These are phyloP conservation scores for Penicillium sclerotiorum DNA, from an alignment of 2,329 filamentous ascomycete genomes.

Conservation along the genomic window DNA sequence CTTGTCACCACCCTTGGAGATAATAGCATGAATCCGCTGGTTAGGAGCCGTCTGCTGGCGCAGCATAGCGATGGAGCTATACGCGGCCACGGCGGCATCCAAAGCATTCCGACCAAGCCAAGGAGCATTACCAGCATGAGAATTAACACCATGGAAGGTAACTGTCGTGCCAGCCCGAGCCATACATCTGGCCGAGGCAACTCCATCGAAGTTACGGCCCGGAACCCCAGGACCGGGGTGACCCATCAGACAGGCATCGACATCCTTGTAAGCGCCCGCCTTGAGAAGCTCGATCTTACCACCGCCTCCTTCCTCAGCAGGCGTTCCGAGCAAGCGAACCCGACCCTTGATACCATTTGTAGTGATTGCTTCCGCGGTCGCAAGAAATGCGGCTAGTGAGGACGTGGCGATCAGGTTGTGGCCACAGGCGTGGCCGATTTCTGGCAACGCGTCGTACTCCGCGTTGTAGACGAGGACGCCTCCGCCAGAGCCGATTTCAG, in stretches of 20 bases:
- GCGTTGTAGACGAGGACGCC: constrained; percentile 20
- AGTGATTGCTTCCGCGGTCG: constrained; percentile 5
- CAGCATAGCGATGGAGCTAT: constrained; percentile 49
- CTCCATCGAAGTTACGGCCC: constrained; percentile 4
- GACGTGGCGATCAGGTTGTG: constrained; percentile 27
- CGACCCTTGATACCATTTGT: constrained; percentile 5
- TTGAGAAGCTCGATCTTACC: constrained; percentile 19
- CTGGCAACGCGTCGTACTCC: constrained; percentile 27
- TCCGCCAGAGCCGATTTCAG: not conserved
- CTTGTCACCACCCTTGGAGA: constrained; percentile 50
- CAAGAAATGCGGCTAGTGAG: constrained; percentile 18
- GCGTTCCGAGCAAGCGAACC: constrained; percentile 18
- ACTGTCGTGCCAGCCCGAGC: constrained; percentile 17
- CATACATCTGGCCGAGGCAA: not conserved
- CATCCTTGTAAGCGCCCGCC: constrained; percentile 15
- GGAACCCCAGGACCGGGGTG: not conserved
- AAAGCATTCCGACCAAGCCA: constrained; percentile 61
- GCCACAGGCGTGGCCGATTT: constrained; percentile 26
- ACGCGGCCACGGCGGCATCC: constrained; percentile 54
- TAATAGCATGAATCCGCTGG: constrained; percentile 54
- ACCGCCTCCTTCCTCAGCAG: constrained; percentile 21
- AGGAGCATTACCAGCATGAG: constrained; percentile 57
- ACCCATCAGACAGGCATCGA: constrained; percentile 15
- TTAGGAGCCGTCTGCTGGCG: constrained; percentile 57
- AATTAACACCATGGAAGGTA: constrained; percentile 51